A percentile compares a stretch with the other conserved stretches of the same genome.
Evolutionary conservation across 768 basidiomycete species (phyloP).

Genomic region (Lactifluus echinatus): DNA sequence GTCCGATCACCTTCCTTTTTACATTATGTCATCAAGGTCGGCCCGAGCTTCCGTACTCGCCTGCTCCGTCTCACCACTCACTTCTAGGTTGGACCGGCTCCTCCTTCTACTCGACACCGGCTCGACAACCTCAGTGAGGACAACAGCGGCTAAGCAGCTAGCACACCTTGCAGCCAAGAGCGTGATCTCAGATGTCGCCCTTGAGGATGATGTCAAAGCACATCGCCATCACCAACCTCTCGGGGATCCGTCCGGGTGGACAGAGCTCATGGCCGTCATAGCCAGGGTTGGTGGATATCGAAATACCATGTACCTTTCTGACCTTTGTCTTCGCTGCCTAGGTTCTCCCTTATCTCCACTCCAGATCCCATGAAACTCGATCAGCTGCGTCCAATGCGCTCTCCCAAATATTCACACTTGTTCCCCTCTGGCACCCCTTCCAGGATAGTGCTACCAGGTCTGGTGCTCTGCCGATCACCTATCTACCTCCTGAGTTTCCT

Average conservation of each 20-base stretch:
- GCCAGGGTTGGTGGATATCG: constrained; percentile 52
- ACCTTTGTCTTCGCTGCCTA: constrained; percentile 26
- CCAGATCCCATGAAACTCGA: constrained; percentile 88
- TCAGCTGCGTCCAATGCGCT: constrained; percentile 83
- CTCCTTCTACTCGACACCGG: constrained; percentile 93
- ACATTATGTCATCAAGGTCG: constrained; percentile 72
- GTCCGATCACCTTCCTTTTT: constrained; percentile 41
- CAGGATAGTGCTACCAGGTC: constrained; percentile 28
- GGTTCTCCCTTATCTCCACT: constrained; percentile 87
- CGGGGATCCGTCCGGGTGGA: constrained; percentile 73
- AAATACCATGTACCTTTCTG: background rate
- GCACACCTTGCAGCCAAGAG: constrained; percentile 85
- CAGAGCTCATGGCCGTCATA: constrained; percentile 83
- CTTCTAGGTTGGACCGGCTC: constrained; percentile 84
- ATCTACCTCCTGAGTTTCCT: constrained; percentile 50
- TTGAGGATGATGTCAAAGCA: constrained; percentile 70
- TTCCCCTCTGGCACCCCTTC: constrained; percentile 70
- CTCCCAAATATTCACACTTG: constrained; percentile 75
- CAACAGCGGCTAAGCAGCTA: constrained; percentile 94
- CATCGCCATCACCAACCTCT: constrained; percentile 48
- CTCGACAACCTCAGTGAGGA: constrained; percentile 79
- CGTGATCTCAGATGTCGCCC: constrained; percentile 72
- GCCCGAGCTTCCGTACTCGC: constrained; percentile 12
- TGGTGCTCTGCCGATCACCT: constrained; percentile 22
- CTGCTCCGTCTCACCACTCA: background rate